Evolutionary conservation across 306 rosid genomes (phyloP), one percentile per base, ranked within the genome.

Genomic region (Begonia fuchsioides): DNA sequence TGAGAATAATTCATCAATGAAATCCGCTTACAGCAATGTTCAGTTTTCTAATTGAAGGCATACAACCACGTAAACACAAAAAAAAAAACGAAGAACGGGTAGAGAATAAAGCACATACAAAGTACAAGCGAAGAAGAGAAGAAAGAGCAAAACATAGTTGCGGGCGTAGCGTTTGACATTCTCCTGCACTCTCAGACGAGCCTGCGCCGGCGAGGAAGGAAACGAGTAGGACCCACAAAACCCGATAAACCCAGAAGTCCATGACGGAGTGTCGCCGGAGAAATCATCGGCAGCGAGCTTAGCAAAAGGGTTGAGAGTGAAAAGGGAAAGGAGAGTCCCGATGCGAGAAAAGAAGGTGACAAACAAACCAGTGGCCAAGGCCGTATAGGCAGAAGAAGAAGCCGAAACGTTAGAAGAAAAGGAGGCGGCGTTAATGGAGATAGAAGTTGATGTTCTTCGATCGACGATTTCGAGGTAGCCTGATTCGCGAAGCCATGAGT

Each of bases 381-480:
- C 59, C 9, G 62, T 35, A 9, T 72, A 3, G 54, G 84, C 26
- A n/a, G 50, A 8, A 38, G 32, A 7, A 17, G 69, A 11, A 39
- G 63, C 0, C 9, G 59, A 6, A 16, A 50, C 2, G 52, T 35
- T 17, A 15, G 46, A 13, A 35, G 66, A 3, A 39, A 62, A 13
- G 35, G 44, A 14, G 38, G 35, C 19, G 15, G 70, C 0, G 32
- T 68, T 2, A 15, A 63, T 2, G 10, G 64, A 1, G 51, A 83
- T 1, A 20, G 65, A 13, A 13, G 76, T 8, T 32, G 74, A 68
- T 60, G 93, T 71, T 7, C 77, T 79, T 54, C 76, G 87, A 68
- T 90, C 97, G 63, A 90, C 74, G 61, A 84, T 50, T 57, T 90
- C 95, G 32, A 86, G 93, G 67, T 80, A 90, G 61, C 97, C 97